phyloP scores from a whole-genome alignment of 1,284 basidiomycete genomes.

The Malassezia cuniculi region DNA sequence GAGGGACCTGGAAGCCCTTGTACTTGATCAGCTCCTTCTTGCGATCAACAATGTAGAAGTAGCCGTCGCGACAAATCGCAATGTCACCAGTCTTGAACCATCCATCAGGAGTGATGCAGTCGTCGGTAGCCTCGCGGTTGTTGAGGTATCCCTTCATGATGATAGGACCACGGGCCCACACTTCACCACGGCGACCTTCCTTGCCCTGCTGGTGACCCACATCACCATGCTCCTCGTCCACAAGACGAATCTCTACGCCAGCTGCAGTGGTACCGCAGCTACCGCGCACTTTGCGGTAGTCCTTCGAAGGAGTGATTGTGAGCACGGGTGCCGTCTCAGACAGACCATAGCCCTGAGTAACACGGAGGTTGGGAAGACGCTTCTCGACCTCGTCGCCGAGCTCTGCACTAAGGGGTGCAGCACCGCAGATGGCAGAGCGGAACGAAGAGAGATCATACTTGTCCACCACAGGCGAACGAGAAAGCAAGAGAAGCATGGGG shows the following conservation, averaged over 20 bases:
- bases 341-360: conserved; percentile 55
- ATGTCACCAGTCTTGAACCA: conserved; percentile 39
- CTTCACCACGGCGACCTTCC: conserved; percentile 57
- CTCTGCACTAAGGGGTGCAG: conserved; percentile 62
- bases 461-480: conserved; percentile 61
- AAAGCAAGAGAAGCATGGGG: conserved; percentile 63
- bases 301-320: conserved; percentile 41
- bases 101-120: conserved; percentile 53
- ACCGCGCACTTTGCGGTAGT: conserved; percentile 27
- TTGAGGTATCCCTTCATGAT: conserved; percentile 56
- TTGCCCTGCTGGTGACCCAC: conserved; percentile 48
- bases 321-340: conserved; percentile 59
- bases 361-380: conserved; percentile 46
- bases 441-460: conserved; percentile 60
- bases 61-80: conserved; percentile 17
- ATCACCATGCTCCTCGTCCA: conserved; percentile 49
- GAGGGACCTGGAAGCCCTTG: conserved; percentile 38
- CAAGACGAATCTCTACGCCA: conserved; percentile 63
- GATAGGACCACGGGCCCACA: conserved; percentile 64
- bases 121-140: conserved; percentile 50
- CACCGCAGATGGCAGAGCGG: conserved; percentile 58
- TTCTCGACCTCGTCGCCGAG: conserved; percentile 53
- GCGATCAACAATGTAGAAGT: conserved; percentile 34
- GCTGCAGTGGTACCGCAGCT: conserved; percentile 58
- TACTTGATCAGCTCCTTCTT: conserved; percentile 42